Evolutionary conservation across 257 asterid genomes (phyloP).

Genomic region (Craterostigma plantagineum): DNA sequence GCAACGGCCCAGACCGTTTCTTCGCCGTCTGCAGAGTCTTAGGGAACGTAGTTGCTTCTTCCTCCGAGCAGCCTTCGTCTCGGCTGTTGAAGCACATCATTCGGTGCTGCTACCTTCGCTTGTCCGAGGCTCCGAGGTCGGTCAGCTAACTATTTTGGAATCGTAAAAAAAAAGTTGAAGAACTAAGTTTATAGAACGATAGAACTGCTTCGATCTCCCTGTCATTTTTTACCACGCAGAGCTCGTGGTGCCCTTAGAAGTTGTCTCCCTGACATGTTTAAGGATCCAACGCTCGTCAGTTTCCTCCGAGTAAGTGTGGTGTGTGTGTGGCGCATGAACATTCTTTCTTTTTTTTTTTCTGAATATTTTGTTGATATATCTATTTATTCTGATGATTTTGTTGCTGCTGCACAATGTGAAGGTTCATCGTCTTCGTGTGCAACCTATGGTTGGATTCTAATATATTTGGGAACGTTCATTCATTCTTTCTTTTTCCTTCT

Average conservation of each 20-base stretch:
- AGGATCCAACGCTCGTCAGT: neutral
- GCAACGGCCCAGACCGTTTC: slow-evolving; percentile 76
- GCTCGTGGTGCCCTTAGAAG: slow-evolving; percentile 1
- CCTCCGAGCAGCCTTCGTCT: slow-evolving; percentile 70
- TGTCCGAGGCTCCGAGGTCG: no score
- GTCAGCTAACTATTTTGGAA: no score
- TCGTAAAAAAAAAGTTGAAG: no score
- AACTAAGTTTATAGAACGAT: no score
- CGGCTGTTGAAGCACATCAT: slow-evolving; percentile 71
- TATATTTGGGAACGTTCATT: no score
- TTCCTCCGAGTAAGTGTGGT: neutral
- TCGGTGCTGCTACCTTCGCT: slow-evolving; percentile 87
- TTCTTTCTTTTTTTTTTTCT: neutral
- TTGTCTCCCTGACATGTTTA: slow-evolving; percentile 2
- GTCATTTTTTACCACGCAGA: slow-evolving; percentile 17
- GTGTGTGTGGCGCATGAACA: neutral
- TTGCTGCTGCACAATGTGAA: neutral
- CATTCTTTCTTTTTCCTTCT: no score
- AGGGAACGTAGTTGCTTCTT: slow-evolving; percentile 76
- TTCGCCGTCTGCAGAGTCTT: slow-evolving; percentile 76
- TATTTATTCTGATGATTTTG: no score
- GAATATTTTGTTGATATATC: no score
- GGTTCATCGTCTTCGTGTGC: neutral
- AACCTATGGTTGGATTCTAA: neutral
- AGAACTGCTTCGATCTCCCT: no score